Evolutionary conservation across 495 filamentous ascomycete species (phyloP), one percentile per base, ranked within the genome.

Genomic region (Daldinia concentrica): DNA sequence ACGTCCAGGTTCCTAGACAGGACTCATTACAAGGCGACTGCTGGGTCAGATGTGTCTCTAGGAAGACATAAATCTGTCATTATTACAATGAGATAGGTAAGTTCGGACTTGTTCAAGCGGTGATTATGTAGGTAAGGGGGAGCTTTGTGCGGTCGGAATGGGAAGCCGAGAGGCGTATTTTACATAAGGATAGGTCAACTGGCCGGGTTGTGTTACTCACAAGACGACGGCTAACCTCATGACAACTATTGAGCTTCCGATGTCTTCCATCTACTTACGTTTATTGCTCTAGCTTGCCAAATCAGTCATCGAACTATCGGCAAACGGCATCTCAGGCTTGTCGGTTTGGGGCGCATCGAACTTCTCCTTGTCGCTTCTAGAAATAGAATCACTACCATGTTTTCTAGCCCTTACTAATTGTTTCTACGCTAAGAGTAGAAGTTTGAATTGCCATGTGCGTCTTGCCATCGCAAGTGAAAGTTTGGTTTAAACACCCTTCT

Each of bases 341-440:
- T 27, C 26, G 26, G 50, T 54, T 54, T 17, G 27, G 12, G 50
- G 50, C 50, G 15, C 27, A n/a, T 54, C 26, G 12, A 54, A 54
- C 50, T 54, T 17, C 27, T 7, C 24, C 24, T 7, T 54, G 22
- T 14, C 24, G 26, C 24, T 30, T 54, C 50, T 17, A 29, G 50
- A 54, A 64, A 64, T 61, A 66, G 62, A 66, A 30, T 52, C 58
- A 36, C 57, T 52, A 54, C 27, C 48, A 27, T 41, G 39, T 29
- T 39, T 52, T 15, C 26, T 14, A 39, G 37, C 58, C 67, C 60
- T 64, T 62, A 59, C 62, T 36, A 24, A 14, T 66, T 41, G 1
- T n/a, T 39, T 50, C 55, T 15, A 43, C 34, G 32, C 50, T 58
- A 58, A 6, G 45, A 57, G 58, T 43, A 57, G 51, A 57, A 56